phyloP scores from a whole-genome alignment of 2,329 filamentous ascomycete genomes.

The Periconia sp. region DNA sequence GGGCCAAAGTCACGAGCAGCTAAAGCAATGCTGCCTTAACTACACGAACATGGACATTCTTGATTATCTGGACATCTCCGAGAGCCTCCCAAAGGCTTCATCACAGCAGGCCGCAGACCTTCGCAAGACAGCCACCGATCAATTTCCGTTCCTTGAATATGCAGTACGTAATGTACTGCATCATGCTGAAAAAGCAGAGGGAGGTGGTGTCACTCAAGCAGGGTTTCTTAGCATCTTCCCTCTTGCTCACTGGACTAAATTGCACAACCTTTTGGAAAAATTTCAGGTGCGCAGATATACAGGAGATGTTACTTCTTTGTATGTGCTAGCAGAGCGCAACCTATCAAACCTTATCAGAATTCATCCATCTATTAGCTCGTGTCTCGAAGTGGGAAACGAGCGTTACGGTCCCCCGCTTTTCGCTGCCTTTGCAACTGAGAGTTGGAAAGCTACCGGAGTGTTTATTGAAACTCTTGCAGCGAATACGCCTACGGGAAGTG shows the following conservation, averaged over 20 bases:
- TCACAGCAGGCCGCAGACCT: conserved; percentile 1
- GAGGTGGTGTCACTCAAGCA: conserved; percentile 16
- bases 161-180: conserved; percentile 48
- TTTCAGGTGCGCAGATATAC: conserved; percentile 14
- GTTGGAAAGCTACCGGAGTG: conserved; percentile 24
- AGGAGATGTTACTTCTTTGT: conserved; percentile 8
- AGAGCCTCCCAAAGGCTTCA: conserved; percentile 12
- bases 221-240: conserved; percentile 21
- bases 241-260: conserved; percentile 27
- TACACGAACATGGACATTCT: conserved; percentile 43
- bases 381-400: conserved; percentile 24
- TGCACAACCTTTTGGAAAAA: conserved; percentile 39
- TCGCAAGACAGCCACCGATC: conserved; percentile 10
- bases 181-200: conserved; percentile 48
- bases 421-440: conserved; percentile 39
- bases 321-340: conserved; percentile 14
- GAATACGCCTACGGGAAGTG: not conserved
- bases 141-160: conserved; percentile 56
- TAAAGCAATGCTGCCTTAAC: conserved; percentile 51
- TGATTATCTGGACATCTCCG: conserved; percentile 4
- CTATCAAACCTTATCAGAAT: conserved; percentile 28
- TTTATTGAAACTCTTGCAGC: not conserved
- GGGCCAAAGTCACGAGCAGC: conserved; percentile 46
- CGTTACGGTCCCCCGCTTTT: conserved; percentile 41
- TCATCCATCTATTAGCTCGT: not conserved